phyloP scores from a whole-genome alignment of 139 green algal species.

The Ulvella scutata region DNA sequence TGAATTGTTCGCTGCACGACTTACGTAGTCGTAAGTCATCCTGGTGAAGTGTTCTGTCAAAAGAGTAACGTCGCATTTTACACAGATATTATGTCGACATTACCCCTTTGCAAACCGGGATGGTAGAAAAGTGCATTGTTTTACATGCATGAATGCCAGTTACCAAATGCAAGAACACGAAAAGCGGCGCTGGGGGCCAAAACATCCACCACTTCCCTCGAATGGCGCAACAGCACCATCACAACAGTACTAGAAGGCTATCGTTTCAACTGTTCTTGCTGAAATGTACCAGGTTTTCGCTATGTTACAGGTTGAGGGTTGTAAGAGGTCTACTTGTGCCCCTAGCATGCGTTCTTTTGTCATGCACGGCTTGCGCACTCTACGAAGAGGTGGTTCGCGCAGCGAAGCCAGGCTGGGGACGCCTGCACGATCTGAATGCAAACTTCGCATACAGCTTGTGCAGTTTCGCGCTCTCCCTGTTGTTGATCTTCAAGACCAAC shows the following conservation, averaged over 20 bases:
- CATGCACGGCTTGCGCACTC: background rate
- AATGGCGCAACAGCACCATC: background rate
- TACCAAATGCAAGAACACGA: background rate
- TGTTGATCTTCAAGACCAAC: conserved; percentile 33
- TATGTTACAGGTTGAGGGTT: background rate
- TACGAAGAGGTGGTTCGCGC: background rate
- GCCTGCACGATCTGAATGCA: background rate
- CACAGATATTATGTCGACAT: background rate
- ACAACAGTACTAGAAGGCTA: too few species aligned
- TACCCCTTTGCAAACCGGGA: background rate
- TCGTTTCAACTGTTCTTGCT: too few species aligned
- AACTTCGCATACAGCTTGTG: conserved; percentile 16
- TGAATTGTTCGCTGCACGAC: too few species aligned
- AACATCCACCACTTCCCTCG: background rate
- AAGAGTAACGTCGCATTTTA: background rate
- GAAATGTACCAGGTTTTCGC: too few species aligned
- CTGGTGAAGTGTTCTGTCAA: too few species aligned
- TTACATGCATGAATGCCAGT: background rate
- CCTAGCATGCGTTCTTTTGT: background rate
- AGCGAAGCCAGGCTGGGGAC: background rate
- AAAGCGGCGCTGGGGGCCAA: background rate
- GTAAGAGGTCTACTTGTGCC: background rate
- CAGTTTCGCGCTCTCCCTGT: conserved; percentile 22
- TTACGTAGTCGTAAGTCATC: too few species aligned
- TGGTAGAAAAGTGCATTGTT: background rate